Evolutionary conservation across 164 flowering plant species (phyloP), one percentile per base, ranked within the genome.

Genomic region (Aristolochia fimbriata): DNA sequence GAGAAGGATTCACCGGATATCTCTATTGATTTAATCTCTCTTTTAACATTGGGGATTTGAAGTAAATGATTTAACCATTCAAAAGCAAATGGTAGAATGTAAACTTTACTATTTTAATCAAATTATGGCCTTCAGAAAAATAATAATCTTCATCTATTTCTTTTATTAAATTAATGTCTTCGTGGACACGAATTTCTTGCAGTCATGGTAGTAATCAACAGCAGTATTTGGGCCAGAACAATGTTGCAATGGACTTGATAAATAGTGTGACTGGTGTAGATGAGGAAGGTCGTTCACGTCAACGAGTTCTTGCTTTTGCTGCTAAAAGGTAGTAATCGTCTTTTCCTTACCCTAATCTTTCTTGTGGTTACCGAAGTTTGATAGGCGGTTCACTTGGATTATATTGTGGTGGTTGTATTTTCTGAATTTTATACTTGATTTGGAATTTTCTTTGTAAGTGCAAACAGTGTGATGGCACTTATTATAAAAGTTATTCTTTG

Each of bases 211-310:
- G 73, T 65, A 55, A 69, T 21, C 84, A 73, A 25, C 83, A 77
- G 37, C 83, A 68, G n/a, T 59, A 63, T 33, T 55, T 37, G 15
- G 87, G 71, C 49, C 84, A 89, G 62, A 81, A 74, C 69, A 75
- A 76, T 78, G 82, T 79, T 64, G 83, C 96, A 47, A 82, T 90
- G 92, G 91, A 88, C 19, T 78, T 93, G 76, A 90, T 93, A 54
- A 83, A 81, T 65, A 83, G 95, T 75, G 88, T 93, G 55, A 79
- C 85, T 9, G 92, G 97, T 72, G 78, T 71, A 67, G 97, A 90
- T 71, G 97, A 93, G 67, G 97, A 93, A 65, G 92, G 99, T 41
- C 84, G 97, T 45, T 85, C 97, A 62, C 97, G 97, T 59, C 99
- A 93, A 62, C 79, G 96, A 47, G 80, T 90, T 79, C 99, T 93